A percentile compares a stretch with the other conserved stretches of the same genome.
Evolutionary conservation across 192 early-diverging fungal species (phyloP).

Genomic region (Helicostylum pulchrum): DNA sequence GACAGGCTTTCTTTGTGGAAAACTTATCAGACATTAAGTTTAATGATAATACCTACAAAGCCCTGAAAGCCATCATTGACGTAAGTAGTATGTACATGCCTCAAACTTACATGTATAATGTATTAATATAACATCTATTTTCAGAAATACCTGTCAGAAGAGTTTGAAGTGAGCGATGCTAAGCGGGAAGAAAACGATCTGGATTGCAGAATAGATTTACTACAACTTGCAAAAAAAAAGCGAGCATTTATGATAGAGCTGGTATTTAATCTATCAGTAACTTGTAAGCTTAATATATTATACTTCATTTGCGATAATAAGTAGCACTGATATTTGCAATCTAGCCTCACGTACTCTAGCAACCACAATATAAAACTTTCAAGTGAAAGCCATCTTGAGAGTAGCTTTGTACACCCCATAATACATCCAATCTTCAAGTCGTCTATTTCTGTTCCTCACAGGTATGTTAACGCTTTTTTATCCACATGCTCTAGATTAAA

Average conservation of each 20-base stretch:
- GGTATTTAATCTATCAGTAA: conserved; percentile 6
- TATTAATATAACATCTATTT: conserved; percentile 10
- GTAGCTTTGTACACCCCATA: too few species aligned
- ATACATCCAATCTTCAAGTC: too few species aligned
- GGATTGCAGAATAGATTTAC: too few species aligned
- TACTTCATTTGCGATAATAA: conserved; percentile 5
- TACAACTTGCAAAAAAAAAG: conserved; percentile 4
- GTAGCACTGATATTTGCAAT: conserved; percentile 4
- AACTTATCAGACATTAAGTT: conserved; percentile 11
- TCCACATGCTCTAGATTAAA: too few species aligned
- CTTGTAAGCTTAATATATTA: conserved; percentile 15
- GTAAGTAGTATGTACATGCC: background rate
- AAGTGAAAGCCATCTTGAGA: too few species aligned
- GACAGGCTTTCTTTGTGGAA: conserved; percentile 4
- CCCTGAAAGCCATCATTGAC: conserved; percentile 11
- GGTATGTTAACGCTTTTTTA: too few species aligned
- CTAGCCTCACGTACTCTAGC: conserved; percentile 9
- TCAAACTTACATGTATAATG: conserved; percentile 11
- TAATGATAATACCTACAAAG: conserved; percentile 9
- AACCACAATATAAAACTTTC: conserved; percentile 12
- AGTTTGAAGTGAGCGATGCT: conserved; percentile 5
- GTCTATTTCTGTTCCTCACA: too few species aligned
- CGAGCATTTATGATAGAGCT: conserved; percentile 12
- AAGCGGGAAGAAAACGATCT: background rate
- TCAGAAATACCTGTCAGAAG: conserved; percentile 11